Conservation (phyloP, 2,329 filamentous ascomycete genomes). For the Lizonia empirigonia region DNA sequence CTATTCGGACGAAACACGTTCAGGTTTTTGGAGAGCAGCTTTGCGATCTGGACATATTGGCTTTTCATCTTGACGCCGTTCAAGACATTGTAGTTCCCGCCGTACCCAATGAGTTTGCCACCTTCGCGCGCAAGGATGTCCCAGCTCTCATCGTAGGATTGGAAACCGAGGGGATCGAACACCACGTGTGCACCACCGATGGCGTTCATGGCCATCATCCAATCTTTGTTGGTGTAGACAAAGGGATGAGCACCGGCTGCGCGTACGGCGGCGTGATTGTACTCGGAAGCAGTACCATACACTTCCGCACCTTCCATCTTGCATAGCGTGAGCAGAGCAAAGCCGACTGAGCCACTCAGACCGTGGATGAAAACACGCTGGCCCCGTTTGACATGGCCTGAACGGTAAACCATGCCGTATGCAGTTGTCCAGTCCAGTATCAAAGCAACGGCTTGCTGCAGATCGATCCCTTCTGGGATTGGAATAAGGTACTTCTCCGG, state of each 20-base stretch:
- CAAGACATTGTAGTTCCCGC: constrained; percentile 32
- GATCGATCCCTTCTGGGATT: constrained; percentile 51
- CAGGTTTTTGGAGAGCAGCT: constrained; percentile 32
- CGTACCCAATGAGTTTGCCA: constrained; percentile 40
- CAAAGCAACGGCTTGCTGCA: constrained; percentile 51
- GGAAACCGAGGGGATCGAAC: constrained; percentile 58
- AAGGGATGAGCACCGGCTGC: constrained; percentile 52
- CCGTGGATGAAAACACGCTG: constrained; percentile 59
- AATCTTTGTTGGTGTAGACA: constrained; percentile 57
- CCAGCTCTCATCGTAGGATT: constrained; percentile 59
- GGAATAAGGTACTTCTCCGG: constrained; percentile 54
- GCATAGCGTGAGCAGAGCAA: constrained; percentile 51
- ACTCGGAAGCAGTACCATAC: constrained; percentile 56
- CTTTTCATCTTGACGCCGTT: constrained; percentile 28
- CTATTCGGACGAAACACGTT: constrained; percentile 33
- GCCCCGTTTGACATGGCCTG: constrained; percentile 51
- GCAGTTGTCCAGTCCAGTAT: constrained; percentile 54
- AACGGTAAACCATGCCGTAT: constrained; percentile 39
- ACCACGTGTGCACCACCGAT: constrained; percentile 56
- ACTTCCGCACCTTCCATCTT: constrained; percentile 54
- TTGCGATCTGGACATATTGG: constrained; percentile 24
- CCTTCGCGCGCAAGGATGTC: constrained; percentile 51
- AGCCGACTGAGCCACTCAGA: constrained; percentile 58
- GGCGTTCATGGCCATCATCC: constrained; percentile 54
- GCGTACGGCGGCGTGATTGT: constrained; percentile 53